These are phyloP conservation scores for Agarophyton chilense DNA, from an alignment of 23 red algal genomes.

Conservation along the genomic window DNA sequence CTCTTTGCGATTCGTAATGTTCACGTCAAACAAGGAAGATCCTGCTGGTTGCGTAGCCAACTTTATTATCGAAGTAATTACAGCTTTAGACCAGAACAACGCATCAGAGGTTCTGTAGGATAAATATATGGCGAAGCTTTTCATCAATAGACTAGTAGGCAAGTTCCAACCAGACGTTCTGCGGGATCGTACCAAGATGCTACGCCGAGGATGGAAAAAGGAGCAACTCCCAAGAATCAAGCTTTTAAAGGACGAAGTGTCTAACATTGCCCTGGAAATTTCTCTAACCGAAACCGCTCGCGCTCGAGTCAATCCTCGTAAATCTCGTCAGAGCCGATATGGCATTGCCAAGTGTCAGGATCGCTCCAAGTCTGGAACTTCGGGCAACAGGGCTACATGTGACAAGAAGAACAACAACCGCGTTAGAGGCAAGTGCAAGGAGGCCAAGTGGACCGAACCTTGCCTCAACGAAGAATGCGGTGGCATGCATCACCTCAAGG, in stretches of 20 bases:
- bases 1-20: background rate
- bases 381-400: background rate
- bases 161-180: slow-evolving; percentile 4
- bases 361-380: background rate
- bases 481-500: background rate
- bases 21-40: background rate
- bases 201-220: slow-evolving; percentile 2
- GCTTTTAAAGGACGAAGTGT: background rate
- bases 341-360: background rate
- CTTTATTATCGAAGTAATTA: slow-evolving; percentile 31
- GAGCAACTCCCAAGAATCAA: background rate
- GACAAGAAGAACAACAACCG: background rate
- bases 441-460: background rate
- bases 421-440: background rate
- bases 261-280: background rate
- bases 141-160: background rate
- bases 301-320: background rate
- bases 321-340: background rate
- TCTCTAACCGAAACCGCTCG: background rate
- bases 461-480: background rate
- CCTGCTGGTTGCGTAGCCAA: slow-evolving; percentile 5
- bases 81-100: slow-evolving; percentile 16
- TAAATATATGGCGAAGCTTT: background rate
- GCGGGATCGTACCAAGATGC: slow-evolving; percentile 1
- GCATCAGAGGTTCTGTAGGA: background rate